These are phyloP conservation scores for Annulohypoxylon stygium DNA, from an alignment of 495 filamentous ascomycete genomes.

Conservation along the genomic window DNA sequence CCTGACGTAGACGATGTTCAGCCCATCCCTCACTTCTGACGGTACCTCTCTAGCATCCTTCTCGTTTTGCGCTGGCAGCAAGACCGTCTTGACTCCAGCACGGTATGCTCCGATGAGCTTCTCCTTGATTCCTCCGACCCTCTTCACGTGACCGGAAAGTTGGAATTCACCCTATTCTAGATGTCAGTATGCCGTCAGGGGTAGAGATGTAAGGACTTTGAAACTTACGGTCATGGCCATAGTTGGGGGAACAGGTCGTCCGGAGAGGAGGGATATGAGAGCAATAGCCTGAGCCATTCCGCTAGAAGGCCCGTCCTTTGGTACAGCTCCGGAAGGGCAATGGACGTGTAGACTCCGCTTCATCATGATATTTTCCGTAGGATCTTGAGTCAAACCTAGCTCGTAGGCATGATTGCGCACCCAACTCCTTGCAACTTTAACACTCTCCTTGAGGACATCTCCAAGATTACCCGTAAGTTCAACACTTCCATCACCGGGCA, in stretches of 20 bases:
- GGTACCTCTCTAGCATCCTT: conserved; percentile 96
- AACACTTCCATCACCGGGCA: conserved; percentile 92
- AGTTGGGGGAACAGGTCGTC: conserved; percentile 88
- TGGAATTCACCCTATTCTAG: conserved; percentile 80
- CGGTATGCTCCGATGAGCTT: conserved; percentile 95
- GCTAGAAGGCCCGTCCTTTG: conserved; percentile 92
- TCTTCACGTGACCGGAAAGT: conserved; percentile 85
- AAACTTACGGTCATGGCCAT: conserved; percentile 87
- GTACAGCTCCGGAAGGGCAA: conserved; percentile 93
- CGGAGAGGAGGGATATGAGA: conserved; percentile 90
- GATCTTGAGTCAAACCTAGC: conserved; percentile 83
- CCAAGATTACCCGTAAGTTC: conserved; percentile 99
- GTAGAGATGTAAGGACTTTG: conserved; percentile 12
- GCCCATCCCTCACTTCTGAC: conserved; percentile 85
- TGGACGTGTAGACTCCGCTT: conserved; percentile 95
- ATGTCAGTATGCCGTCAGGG: conserved; percentile 46
- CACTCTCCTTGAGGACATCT: conserved; percentile 96
- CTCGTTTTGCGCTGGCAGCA: conserved; percentile 87
- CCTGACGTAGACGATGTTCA: conserved; percentile 91
- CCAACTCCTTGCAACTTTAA: conserved; percentile 95
- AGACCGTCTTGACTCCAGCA: conserved; percentile 93
- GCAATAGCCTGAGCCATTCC: conserved; percentile 95
- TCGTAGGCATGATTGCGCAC: conserved; percentile 96
- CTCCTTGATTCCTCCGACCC: conserved; percentile 98
- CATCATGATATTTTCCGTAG: conserved; percentile 95